These are phyloP conservation scores for Apostasia shenzhenica DNA, from an alignment of 106 monocot species.

Conservation along the genomic window DNA sequence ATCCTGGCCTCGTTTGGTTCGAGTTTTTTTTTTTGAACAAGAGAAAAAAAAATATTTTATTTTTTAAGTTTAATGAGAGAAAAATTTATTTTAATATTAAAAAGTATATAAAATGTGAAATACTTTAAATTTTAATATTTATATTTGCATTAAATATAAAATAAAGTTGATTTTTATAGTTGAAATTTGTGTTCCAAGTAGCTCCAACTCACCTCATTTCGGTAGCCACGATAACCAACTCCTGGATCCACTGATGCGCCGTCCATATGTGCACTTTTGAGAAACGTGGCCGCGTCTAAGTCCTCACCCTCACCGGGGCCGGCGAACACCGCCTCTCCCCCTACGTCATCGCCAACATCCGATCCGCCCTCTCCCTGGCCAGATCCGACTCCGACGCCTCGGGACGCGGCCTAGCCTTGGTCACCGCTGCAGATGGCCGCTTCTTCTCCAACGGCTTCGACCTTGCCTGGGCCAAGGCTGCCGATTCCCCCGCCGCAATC, in stretches of 20 bases:
- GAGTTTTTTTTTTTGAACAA: too few relatives aligned
- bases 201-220: too few relatives aligned
- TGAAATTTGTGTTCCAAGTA: too few relatives aligned
- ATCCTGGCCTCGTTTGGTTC: too few relatives aligned
- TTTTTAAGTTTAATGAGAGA: too few relatives aligned
- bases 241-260: background rate
- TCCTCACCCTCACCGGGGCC: slow-evolving; percentile 67
- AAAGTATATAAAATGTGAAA: too few relatives aligned
- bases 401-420: slow-evolving; percentile 31
- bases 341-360: slow-evolving; percentile 35
- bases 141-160: too few relatives aligned
- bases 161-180: too few relatives aligned
- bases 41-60: too few relatives aligned
- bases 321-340: slow-evolving; percentile 71
- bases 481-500: slow-evolving; percentile 7
- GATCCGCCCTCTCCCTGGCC: slow-evolving; percentile 42
- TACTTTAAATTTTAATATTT: too few relatives aligned
- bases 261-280: slow-evolving; percentile 78
- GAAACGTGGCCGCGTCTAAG: slow-evolving; percentile 57
- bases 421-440: slow-evolving; percentile 61
- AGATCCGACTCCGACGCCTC: slow-evolving; percentile 23
- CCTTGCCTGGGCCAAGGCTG: slow-evolving; percentile 39
- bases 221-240: too few relatives aligned
- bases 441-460: slow-evolving; percentile 93
- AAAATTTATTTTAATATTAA: too few relatives aligned